Conservation (phyloP, 2,329 filamentous ascomycete genomes). For the Ceratocystis cubensis region DNA sequence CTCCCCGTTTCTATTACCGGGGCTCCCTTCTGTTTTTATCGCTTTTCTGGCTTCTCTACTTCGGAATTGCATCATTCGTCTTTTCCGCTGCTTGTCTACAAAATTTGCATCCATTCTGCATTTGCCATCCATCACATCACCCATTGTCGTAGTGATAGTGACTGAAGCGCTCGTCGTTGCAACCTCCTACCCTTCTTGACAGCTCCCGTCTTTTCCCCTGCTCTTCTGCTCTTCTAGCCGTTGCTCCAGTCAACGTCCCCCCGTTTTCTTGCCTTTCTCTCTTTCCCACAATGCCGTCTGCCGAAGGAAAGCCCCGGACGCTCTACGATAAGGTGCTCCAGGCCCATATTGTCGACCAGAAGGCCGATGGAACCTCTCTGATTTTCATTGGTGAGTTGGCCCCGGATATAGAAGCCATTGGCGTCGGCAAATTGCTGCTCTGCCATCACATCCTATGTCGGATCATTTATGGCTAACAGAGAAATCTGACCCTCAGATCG, state of each 20-base stretch:
- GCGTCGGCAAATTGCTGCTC: not conserved
- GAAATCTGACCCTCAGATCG: conserved; percentile 45
- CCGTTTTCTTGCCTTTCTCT: not conserved
- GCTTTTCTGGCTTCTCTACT: not conserved
- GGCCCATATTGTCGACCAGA: conserved; percentile 88
- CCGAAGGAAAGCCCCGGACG: conserved; percentile 61
- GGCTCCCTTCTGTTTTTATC: not conserved
- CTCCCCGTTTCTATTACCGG: conserved; percentile 13
- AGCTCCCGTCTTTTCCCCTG: too few species aligned
- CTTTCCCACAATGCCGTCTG: conserved; percentile 56
- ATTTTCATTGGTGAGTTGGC: conserved; percentile 74
- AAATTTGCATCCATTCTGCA: not conserved
- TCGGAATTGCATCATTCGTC: not conserved
- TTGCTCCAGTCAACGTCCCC: not conserved
- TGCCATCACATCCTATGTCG: not conserved
- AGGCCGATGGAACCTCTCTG: conserved; percentile 81
- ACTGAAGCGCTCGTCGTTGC: too few species aligned
- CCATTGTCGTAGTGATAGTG: not conserved
- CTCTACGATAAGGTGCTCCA: conserved; percentile 97
- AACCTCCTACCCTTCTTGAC: too few species aligned
- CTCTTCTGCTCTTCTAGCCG: not conserved
- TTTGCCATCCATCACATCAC: not conserved
- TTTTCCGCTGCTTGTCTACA: too few species aligned
- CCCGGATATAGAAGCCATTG: not conserved
- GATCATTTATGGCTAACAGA: not conserved